Base-by-base conservation (phyloP, 495 filamentous ascomycete species). In the Cercophora samala region DNA sequence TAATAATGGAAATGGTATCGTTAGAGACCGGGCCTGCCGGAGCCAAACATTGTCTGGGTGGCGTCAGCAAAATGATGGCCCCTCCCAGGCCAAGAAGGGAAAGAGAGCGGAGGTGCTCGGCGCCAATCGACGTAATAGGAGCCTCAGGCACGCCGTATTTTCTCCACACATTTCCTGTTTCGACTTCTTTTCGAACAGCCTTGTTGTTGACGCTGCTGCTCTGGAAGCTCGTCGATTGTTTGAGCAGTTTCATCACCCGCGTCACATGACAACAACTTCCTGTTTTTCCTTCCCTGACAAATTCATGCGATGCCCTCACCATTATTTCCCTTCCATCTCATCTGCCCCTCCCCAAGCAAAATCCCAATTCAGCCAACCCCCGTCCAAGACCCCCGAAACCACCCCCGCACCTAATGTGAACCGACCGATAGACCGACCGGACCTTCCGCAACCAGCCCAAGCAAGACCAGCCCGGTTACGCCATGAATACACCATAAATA, bases 41-140 rank as follows among this genome's bases (percentile, higher is more conserved):
- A 24, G 26, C 26, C 25, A 42, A 56, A 56, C 53, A 56, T 24
- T 25, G 63, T 23, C 18, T 17, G 26, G 59, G 65, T 56, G 65
- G 65, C 65, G 58, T 61, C 46, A 62, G 58, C 64, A 32, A 54
- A 54, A 59, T 55, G 29, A 64, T 52, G 55, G 19, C 13, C 29
- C 32, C 26, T 29, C 37, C 37, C 37, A 46, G 37, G 37, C 37
- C 37, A 46, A 18, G 37, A 46, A 46, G 37, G 37, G 37, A 46
- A 46, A 46, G 32, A 19, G 25, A 62, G 51, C 54, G 64, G 56
- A 55, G 62, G 19, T 19, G 37, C 42, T 26, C 23, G 4, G 26
- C 64, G 25, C 37, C 9, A 58, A 9, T 21, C 19, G n/a, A 65
- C 64, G 64, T 65, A 65, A 65, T 60, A 13, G 37, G 21, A 8